Base-by-base conservation (phyloP, 2,329 filamentous ascomycete genomes). In the Purpureocillium lavendulum region DNA sequence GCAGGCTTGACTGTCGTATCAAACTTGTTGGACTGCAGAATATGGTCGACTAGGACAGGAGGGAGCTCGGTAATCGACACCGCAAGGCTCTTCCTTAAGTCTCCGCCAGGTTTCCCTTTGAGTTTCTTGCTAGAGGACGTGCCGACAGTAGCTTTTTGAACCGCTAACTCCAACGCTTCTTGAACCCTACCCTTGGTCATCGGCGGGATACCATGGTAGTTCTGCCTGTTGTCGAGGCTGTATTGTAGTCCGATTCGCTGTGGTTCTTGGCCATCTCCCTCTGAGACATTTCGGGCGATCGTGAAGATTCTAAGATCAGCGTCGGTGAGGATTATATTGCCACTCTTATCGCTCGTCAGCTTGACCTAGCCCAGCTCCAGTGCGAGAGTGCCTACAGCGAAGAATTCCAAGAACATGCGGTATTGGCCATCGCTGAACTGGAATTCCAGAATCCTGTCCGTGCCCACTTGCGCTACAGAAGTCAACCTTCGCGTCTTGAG, bases 261-360 rank as follows among this genome's bases (percentile, higher is more conserved):
- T 32, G 85, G 80, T 54, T 95, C 89, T 54, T 94, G 83, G n/a
- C 84, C 84, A 38, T 84, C 82, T 3, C 83, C 84, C 51, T 88
- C 85, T 4, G 78, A 69, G 1, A 97, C 90, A 46, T 84, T 82
- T 40, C 92, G 79, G 49, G 92, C 69, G 15, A 98, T 65, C 0
- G 84, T 80, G 29, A 97, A 60, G 40, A 97, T 89, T 46, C 83
- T 92, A 38, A 89, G 68, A 17, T 94, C 82, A 37, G 73, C 75
- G 56, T 97, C 88, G 3, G 92, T 95, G 39, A 98, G 71, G 45
- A 98, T 87, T 44, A 98, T 82, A 57, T 98, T 98, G 34, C 92
- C 92, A 38, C 86, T 85, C 60, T 68, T 29, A 24, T n/a, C 37
- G 11, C n/a, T 30, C 36, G 28, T 42, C 10, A 30, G 29, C 11